Evolutionary conservation across 179 eudicot species (phyloP), one percentile per base, ranked within the genome.

Genomic region (Patellifolia procumbens): DNA sequence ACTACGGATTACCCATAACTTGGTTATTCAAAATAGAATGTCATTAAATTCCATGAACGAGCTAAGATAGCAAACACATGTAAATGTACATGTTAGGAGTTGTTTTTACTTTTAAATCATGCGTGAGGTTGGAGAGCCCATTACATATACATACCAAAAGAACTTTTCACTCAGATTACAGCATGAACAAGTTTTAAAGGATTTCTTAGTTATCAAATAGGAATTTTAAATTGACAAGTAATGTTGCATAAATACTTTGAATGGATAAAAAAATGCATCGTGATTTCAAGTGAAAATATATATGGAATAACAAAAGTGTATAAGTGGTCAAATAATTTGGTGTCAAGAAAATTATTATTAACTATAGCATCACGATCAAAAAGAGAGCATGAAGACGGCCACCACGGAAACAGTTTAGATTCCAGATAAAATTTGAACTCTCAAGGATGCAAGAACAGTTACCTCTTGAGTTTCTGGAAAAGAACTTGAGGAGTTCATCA

Each of bases 401-500:
- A 24, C 20, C 29, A 26, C 29, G 1, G 24, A 26, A 56, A 7
- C 0, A n/a, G 13, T 60, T 60, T 10, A 49, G 26, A 49, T 49
- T 48, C 26, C 6, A 49, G 34, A 68, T 9, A 28, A 52, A 17
- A 2, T 9, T 49, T 22, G n/a, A 58, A 26, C 24, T 19, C 26
- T 49, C 9, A 22, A 51, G 19, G 51, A 34, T 24, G 34, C 58
- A 67, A 19, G 31, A 51, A 22, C 42, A 72, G 7, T 71, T 87
- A 96, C 98, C 97, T 79, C 78, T 76, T 37, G 85, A 82, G 49
- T 81, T 89, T 79, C 99, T 86, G 29, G 98, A 96, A 79, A 96
- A 85, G 91, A 87, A 93, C 85, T 96, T 96, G 86, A 96, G 81
- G 69, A 96, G 77, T 88, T 96, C 99, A 58, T 96, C 99, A 68